phyloP scores from a whole-genome alignment of 148 eudicot species.

The Rheum nobile region DNA sequence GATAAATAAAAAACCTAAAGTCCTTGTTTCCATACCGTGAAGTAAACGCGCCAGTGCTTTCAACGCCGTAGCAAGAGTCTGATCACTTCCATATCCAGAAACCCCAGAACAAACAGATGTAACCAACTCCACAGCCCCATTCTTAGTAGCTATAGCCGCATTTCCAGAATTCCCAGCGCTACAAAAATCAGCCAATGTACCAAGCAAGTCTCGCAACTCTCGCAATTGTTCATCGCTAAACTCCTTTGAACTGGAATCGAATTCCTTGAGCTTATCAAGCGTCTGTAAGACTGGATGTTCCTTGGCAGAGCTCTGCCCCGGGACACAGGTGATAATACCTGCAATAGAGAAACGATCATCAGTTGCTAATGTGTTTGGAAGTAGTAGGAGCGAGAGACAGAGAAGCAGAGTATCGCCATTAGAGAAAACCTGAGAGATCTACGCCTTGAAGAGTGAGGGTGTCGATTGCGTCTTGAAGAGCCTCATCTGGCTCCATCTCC shows the following conservation, averaged over 20 bases:
- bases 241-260: conserved; percentile 10
- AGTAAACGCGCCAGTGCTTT: conserved; percentile 41
- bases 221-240: conserved; percentile 10
- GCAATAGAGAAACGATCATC: background rate
- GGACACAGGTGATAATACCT: conserved; percentile 58
- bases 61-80: conserved; percentile 28
- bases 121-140: conserved; percentile 63
- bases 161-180: conserved; percentile 24
- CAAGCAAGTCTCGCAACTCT: conserved; percentile 25
- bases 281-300: conserved; percentile 48
- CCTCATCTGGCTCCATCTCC: conserved; percentile 79
- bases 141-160: conserved; percentile 54
- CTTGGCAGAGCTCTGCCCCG: conserved; percentile 36
- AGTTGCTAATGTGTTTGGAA: background rate
- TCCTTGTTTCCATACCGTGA: conserved; percentile 33
- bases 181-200: conserved; percentile 31
- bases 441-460: conserved; percentile 88
- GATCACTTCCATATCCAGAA: conserved; percentile 15
- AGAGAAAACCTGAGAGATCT: conserved; percentile 65
- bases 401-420: background rate
- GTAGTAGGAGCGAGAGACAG: background rate
- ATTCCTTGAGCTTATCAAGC: conserved; percentile 29
- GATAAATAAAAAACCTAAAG: background rate
- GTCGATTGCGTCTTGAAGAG: conserved; percentile 79
- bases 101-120: conserved; percentile 31